A percentile compares a stretch with the other conserved stretches of the same genome.
phyloP scores from a whole-genome alignment of 331 rosid species.

The Arachis monticola region DNA sequence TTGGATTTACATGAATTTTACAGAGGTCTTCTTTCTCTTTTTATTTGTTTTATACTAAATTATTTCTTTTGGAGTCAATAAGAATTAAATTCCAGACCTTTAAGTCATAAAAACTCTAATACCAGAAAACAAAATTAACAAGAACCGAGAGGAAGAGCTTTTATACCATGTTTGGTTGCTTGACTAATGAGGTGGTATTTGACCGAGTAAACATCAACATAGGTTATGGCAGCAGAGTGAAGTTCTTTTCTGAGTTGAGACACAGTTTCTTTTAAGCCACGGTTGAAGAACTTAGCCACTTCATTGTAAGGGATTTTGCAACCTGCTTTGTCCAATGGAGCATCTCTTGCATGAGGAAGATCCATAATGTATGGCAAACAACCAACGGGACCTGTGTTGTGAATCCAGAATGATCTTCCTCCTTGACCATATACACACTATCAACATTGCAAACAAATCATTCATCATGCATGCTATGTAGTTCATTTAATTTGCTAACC shows the following conservation, averaged over 20 bases:
- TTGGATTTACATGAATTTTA: too few relatives aligned
- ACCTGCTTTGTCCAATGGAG: slow-evolving; percentile 52
- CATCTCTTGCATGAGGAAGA: slow-evolving; percentile 34
- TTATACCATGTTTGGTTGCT: slow-evolving; percentile 62
- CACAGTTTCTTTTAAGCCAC: slow-evolving; percentile 42
- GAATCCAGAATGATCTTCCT: slow-evolving; percentile 74
- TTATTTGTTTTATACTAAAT: too few relatives aligned
- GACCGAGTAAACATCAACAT: slow-evolving; percentile 70
- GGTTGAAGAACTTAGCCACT: slow-evolving; percentile 67
- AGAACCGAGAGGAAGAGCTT: not conserved
- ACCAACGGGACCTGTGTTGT: slow-evolving; percentile 80
- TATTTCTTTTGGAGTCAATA: too few relatives aligned
- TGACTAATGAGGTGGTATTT: slow-evolving; percentile 71
- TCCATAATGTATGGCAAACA: slow-evolving; percentile 66
- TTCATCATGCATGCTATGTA: not conserved
- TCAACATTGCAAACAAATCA: slow-evolving; percentile 14
- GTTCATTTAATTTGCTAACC: not conserved
- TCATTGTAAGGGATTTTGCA: slow-evolving; percentile 61
- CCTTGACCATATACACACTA: slow-evolving; percentile 53
- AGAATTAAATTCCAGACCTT: not conserved
- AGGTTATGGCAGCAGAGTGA: slow-evolving; percentile 66
- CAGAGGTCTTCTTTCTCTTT: too few relatives aligned
- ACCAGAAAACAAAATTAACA: not conserved
- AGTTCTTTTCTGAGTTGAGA: slow-evolving; percentile 58
- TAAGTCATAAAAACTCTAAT: not conserved